These are phyloP conservation scores for Agastache rugosa DNA, from an alignment of 257 asterid genomes.

Conservation along the genomic window DNA sequence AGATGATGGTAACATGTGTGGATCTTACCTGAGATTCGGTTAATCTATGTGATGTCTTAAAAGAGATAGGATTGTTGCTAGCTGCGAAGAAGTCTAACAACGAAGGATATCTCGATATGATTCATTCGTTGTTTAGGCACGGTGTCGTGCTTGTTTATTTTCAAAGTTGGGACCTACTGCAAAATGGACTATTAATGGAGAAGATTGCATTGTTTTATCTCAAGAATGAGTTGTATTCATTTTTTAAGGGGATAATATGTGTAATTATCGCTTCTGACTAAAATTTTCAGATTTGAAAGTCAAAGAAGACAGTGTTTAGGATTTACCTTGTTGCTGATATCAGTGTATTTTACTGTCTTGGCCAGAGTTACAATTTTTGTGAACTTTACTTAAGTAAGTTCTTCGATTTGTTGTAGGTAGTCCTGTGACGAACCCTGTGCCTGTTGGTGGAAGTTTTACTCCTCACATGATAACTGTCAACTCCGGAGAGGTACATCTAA, in stretches of 20 bases:
- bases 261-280: not conserved
- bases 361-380: conserved; percentile 1
- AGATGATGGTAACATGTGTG: conserved; percentile 63
- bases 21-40: conserved; percentile 44
- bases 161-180: conserved; percentile 17
- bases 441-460: conserved; percentile 70
- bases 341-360: not conserved
- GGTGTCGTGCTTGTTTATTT: not conserved
- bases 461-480: conserved; percentile 81
- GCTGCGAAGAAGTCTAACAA: not conserved
- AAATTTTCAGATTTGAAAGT: not conserved
- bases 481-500: conserved; percentile 75
- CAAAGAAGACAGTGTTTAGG: conserved; percentile 1
- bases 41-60: conserved; percentile 28
- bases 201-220: not conserved
- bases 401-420: conserved; percentile 50
- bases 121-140: not conserved
- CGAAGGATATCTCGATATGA: conserved; percentile 1
- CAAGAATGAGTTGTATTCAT: not conserved
- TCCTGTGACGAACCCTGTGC: conserved; percentile 46
- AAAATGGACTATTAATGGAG: not conserved
- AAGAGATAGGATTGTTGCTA: conserved; percentile 28
- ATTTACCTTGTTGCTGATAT: conserved; percentile 1
- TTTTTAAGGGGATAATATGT: conserved; percentile 14
- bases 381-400: conserved; percentile 2